phyloP scores from a whole-genome alignment of 139 green algal species.

The Coelastrella sp. region DNA sequence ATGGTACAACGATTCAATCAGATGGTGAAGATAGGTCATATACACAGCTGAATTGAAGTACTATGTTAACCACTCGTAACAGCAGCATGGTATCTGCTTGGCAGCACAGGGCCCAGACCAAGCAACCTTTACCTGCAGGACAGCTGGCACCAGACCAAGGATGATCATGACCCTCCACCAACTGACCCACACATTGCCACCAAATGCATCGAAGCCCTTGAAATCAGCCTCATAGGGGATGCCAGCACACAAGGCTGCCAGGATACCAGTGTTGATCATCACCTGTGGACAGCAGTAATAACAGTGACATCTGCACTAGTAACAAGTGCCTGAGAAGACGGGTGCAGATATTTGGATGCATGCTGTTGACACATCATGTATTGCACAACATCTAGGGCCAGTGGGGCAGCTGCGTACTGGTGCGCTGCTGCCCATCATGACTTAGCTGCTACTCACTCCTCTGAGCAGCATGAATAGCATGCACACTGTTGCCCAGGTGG shows the following conservation, averaged over 20 bases:
- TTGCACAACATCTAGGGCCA: no score
- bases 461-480: no score
- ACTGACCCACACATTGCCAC: neutral
- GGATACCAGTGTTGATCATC: constrained; percentile 75
- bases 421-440: no score
- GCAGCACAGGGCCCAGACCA: no score
- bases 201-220: constrained; percentile 30
- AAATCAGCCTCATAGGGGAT: constrained; percentile 61
- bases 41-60: no score
- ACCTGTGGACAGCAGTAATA: neutral
- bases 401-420: no score
- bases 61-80: no score
- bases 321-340: neutral
- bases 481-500: no score
- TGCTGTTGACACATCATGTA: neutral
- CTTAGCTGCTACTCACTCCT: no score
- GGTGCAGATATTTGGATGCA: neutral
- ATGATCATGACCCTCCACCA: constrained; percentile 76
- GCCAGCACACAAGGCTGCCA: constrained; percentile 70
- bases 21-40: no score
- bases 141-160: neutral
- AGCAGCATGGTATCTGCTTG: no score
- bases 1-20: no score
- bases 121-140: constrained; percentile 11
- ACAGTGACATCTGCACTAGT: neutral